phyloP scores from a whole-genome alignment of 2,329 filamentous ascomycete species.

The Xylaria sp. region DNA sequence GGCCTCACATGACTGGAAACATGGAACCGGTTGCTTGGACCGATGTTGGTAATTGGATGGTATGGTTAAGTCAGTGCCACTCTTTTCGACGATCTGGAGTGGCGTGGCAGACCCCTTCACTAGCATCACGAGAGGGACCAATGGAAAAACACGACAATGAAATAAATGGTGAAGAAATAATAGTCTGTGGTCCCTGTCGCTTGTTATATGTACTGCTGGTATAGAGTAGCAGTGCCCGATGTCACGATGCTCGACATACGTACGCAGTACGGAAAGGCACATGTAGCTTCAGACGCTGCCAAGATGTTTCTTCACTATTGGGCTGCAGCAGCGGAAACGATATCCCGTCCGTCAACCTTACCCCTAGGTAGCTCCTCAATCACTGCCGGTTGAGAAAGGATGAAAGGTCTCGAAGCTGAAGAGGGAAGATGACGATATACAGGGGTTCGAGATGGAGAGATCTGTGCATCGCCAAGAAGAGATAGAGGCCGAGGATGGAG shows the following conservation, averaged over 20 bases:
- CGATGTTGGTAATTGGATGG: slow-evolving; percentile 10
- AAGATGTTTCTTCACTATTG: slow-evolving; percentile 22
- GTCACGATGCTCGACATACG: slow-evolving; percentile 22
- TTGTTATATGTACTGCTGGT: background rate
- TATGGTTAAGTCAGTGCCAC: slow-evolving; percentile 18
- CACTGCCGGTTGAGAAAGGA: background rate
- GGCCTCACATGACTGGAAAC: slow-evolving; percentile 27
- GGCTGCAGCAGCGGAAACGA: slow-evolving; percentile 26
- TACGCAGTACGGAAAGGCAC: slow-evolving; percentile 6
- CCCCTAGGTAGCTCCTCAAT: background rate
- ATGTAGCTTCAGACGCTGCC: slow-evolving; percentile 29
- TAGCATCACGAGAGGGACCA: background rate
- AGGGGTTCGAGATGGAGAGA: slow-evolving; percentile 2
- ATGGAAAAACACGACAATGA: background rate
- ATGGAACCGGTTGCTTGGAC: slow-evolving; percentile 20
- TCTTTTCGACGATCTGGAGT: slow-evolving; percentile 22
- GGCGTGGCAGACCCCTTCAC: slow-evolving; percentile 1
- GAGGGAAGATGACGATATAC: background rate
- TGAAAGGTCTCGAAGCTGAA: background rate
- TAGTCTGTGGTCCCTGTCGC: no score
- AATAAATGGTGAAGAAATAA: no score
- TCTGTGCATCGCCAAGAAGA: slow-evolving; percentile 3
- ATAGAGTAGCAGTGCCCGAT: slow-evolving; percentile 7
- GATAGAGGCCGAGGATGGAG: slow-evolving; percentile 10
- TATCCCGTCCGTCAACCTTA: slow-evolving; percentile 8